phyloP scores from a whole-genome alignment of 2,329 filamentous ascomycete species.

The Orbilia blumenaviensis region DNA sequence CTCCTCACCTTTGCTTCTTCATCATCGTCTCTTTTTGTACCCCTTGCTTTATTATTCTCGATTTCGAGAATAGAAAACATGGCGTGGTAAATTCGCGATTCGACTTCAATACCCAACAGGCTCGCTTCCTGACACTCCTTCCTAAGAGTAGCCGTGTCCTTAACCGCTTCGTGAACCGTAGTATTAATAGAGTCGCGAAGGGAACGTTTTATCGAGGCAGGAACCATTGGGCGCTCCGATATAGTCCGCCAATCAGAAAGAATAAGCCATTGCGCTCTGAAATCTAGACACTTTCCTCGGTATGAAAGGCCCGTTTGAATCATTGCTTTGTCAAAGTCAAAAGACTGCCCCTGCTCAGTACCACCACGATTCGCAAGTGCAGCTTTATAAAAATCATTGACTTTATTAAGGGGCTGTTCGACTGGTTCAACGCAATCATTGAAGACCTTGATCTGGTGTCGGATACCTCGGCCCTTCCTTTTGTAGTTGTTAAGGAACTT shows the following conservation, averaged over 20 bases:
- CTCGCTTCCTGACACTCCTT: conserved; percentile 16
- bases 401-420: conserved; percentile 41
- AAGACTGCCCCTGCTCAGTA: not conserved
- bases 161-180: not conserved
- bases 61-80: conserved; percentile 13
- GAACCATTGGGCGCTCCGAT: not conserved
- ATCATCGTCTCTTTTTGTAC: not conserved
- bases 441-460: not conserved
- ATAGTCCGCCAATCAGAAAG: conserved; percentile 24
- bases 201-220: not conserved
- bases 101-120: conserved; percentile 15
- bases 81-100: conserved; percentile 29
- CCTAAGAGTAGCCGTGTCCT: not conserved
- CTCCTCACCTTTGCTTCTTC: conserved; percentile 2
- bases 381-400: conserved; percentile 27
- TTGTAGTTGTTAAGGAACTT: conserved; percentile 1
- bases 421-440: conserved; percentile 16
- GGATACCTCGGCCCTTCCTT: not conserved
- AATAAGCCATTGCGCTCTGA: conserved; percentile 11
- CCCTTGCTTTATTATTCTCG: not conserved
- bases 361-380: conserved; percentile 13
- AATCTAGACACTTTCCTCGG: conserved; percentile 21
- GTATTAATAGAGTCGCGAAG: conserved; percentile 9
- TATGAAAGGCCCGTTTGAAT: conserved; percentile 38
- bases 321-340: conserved; percentile 24